Percentiles rank a stretch among this genome's conserved stretches.
Conservation (phyloP, 306 rosid genomes). For the Vicia villosa region DNA sequence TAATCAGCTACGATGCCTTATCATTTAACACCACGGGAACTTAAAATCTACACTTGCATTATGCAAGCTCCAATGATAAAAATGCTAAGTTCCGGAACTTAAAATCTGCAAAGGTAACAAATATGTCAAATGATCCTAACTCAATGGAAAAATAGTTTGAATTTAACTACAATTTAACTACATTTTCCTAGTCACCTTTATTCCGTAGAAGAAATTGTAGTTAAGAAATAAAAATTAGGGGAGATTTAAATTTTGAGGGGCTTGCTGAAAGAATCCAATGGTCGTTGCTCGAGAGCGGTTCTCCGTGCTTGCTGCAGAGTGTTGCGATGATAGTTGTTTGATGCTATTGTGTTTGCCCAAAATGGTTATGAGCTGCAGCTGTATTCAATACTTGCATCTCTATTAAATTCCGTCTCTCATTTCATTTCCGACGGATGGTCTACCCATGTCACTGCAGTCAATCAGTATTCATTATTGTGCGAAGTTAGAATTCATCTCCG, state of each 20-base stretch:
- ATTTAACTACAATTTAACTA: too few species aligned
- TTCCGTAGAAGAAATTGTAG: not conserved
- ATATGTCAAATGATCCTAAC: too few species aligned
- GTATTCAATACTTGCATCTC: not conserved
- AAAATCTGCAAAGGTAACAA: too few species aligned
- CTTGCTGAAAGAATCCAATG: not conserved
- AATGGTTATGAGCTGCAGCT: not conserved
- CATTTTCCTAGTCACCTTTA: not conserved
- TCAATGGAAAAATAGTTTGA: too few species aligned
- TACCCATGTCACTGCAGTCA: slow-evolving; percentile 9
- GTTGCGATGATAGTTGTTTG: not conserved
- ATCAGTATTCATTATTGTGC: not conserved
- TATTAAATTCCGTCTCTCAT: not conserved
- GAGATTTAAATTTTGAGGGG: not conserved
- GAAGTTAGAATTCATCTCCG: not conserved
- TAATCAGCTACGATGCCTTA: not conserved
- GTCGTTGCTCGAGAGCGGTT: not conserved
- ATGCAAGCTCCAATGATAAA: too few species aligned
- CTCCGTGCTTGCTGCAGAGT: not conserved
- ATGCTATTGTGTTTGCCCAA: not conserved
- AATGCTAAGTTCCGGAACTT: too few species aligned
- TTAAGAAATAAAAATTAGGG: not conserved
- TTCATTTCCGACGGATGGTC: too few species aligned
- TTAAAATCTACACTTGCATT: too few species aligned
- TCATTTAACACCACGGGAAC: too few species aligned